Evolutionary conservation across 352 stramenopile species (phyloP), one percentile per base, ranked within the genome.

Genomic region (Bremia lactucae): DNA sequence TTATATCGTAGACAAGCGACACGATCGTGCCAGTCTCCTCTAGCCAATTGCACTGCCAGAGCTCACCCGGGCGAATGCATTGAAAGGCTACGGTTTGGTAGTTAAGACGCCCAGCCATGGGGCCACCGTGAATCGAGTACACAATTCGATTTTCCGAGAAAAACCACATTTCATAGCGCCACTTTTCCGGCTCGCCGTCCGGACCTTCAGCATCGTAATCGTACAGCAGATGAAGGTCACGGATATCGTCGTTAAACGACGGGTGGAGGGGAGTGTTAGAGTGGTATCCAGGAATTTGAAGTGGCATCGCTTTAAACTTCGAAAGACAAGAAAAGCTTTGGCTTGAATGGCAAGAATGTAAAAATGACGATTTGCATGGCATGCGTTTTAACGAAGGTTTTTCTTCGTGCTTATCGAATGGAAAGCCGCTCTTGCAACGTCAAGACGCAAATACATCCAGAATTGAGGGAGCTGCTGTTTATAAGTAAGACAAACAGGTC

Each of bases 131-230:
- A 56, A 77, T 77, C 43, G 62, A 59, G 59, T 77, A 77, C 36
- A 77, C 62, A 31, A 77, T 67, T 39, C 65, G 65, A 42, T 68
- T 56, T 34, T 73, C 46, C 47, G 65, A 73, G 52, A 69, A 71
- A 50, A 77, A 77, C 59, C 62, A 77, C 62, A 77, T 68, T 53
- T 77, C 65, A 49, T 77, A 77, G 49, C 65, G 65, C 65, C 65
- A 77, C 59, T 73, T 77, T 38, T 71, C 36, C 13, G 62, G 59
- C 46, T 63, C 66, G 47, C 65, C 62, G 18, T 77, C 46, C 15
- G 47, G 39, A 26, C 38, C 49, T 38, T 72, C 52, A 15, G 59
- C 62, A 31, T 73, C 59, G 50, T 77, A 77, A 51, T 77, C 65
- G 56, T 77, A 77, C 22, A 77, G 20, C 18, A 76, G 46, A 45